These are phyloP conservation scores for Pyricularia sp. DNA, from an alignment of 2,329 filamentous ascomycete genomes.

Conservation along the genomic window DNA sequence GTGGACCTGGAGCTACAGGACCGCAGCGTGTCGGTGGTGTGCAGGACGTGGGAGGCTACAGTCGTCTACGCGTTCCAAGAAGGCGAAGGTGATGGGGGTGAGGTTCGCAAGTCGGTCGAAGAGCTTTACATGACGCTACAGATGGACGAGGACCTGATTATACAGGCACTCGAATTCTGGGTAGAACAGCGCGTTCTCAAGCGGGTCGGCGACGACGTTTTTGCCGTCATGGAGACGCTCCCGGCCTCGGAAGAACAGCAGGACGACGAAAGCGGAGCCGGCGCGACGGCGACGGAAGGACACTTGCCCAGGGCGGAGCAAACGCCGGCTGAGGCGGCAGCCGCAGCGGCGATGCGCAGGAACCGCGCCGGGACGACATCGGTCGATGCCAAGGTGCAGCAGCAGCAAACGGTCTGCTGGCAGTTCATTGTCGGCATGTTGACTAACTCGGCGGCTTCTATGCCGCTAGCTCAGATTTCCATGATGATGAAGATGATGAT, in stretches of 20 bases:
- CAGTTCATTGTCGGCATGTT: slow-evolving; percentile 93
- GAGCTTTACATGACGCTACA: slow-evolving; percentile 46
- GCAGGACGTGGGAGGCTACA: slow-evolving; percentile 76
- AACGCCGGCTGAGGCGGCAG: slow-evolving; percentile 13
- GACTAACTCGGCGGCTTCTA: slow-evolving; percentile 73
- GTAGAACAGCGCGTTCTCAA: slow-evolving; percentile 57
- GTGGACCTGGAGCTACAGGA: slow-evolving; percentile 80
- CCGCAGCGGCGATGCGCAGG: slow-evolving; percentile 20
- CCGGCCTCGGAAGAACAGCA: slow-evolving; percentile 18
- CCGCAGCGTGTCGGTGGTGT: slow-evolving; percentile 61
- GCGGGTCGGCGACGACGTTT: slow-evolving; percentile 43
- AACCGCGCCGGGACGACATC: slow-evolving; percentile 25
- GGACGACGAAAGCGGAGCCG: slow-evolving; percentile 14
- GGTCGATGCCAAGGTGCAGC: slow-evolving; percentile 51
- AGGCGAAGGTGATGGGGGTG: slow-evolving; percentile 19
- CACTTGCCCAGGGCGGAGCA: slow-evolving; percentile 9
- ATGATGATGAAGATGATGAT: slow-evolving; percentile 96
- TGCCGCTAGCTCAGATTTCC: slow-evolving; percentile 71
- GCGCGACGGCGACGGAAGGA: slow-evolving; percentile 6
- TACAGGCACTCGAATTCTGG: slow-evolving; percentile 63
- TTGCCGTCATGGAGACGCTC: slow-evolving; percentile 58
- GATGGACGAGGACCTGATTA: slow-evolving; percentile 67
- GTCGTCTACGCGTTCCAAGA: slow-evolving; percentile 76
- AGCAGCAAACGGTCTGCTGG: slow-evolving; percentile 62
- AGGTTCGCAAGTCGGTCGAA: slow-evolving; percentile 35